Base-by-base conservation (phyloP, 495 filamentous ascomycete species). In the Penicillium taxi region DNA sequence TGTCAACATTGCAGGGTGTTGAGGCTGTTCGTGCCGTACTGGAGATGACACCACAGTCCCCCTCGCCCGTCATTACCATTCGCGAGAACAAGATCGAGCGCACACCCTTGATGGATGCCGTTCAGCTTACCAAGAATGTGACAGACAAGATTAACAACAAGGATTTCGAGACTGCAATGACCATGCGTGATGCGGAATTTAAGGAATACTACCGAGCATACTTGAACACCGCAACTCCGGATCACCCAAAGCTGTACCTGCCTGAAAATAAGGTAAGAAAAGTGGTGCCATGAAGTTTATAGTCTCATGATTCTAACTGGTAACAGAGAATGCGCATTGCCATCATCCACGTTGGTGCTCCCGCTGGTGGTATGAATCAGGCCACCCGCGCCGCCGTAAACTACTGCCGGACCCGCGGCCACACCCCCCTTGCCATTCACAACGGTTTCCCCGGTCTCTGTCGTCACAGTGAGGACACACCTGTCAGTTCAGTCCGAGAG, bases 331-430 rank as follows among this genome's bases (percentile, higher is more conserved):
- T 96, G 86, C 79, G 77, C 24, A 86, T 99, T 49, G 91, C 82
- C 5, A 90, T 96, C 44, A 82, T 99, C 55, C 94, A 99, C 51
- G 87, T 98, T 39, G 93, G 93, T 46, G 93, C 93, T 18, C 93
- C 93, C 5, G 93, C 93, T n/a, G 93, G 91, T 52, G 93, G 93
- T 55, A 96, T 99, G 81, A 99, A 99, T 63, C 86, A 89, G 27
- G 90, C 93, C 14, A 94, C 94, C 12, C 80, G 93, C 35, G 91
- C 87, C 12, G 91, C 86, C 8, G 88, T 95, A 8, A 85, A 86
- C n/a, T 99, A 95, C 67, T 96, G 90, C 55, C 61, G 93, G 21
- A 82, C 83, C n/a, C 80, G 90, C 38, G 93, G 93, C 5, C 93
- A 99, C 55, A 85, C 82, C 22, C 82, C 93, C 1, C 52, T 95